Evolutionary conservation across 257 asterid species (phyloP).

Genomic region (Solanum appendiculatum): DNA sequence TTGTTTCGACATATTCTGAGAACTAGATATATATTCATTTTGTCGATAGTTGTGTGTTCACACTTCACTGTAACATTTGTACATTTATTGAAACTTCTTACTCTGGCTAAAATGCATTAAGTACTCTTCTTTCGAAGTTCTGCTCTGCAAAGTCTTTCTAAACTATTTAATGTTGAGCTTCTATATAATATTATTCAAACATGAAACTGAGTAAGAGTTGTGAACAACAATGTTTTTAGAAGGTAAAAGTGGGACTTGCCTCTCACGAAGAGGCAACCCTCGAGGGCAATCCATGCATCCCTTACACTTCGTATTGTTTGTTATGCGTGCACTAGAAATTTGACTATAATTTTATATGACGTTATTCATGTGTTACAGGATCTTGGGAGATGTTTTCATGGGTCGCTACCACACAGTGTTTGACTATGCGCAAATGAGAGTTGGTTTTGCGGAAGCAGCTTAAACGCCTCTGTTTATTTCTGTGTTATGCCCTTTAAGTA

Average conservation of each 20-base stretch:
- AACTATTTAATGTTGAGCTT: background rate
- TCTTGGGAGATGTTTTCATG: constrained; percentile 82
- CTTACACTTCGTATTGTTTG: background rate
- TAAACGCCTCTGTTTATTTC: constrained; percentile 1
- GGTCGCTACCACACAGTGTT: constrained; percentile 72
- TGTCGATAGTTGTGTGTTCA: background rate
- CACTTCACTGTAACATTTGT: background rate
- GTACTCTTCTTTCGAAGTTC: background rate
- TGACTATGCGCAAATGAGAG: constrained; percentile 55
- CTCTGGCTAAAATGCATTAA: background rate
- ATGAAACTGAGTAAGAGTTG: background rate
- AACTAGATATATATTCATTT: background rate
- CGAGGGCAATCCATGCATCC: background rate
- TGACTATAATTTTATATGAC: background rate
- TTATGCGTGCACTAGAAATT: background rate
- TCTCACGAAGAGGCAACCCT: no score
- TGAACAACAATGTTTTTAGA: no score
- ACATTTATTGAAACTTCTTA: background rate
- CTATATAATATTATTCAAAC: background rate
- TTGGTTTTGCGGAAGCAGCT: constrained; percentile 82
- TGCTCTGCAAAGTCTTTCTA: background rate
- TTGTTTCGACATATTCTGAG: background rate
- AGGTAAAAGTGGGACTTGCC: no score
- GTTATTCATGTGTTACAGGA: constrained; percentile 34
- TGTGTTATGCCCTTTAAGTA: background rate